A percentile compares a stretch with the other conserved stretches of the same genome.
These are phyloP conservation scores for Naganishia randhawae DNA, from an alignment of 768 basidiomycete genomes.

Conservation along the genomic window DNA sequence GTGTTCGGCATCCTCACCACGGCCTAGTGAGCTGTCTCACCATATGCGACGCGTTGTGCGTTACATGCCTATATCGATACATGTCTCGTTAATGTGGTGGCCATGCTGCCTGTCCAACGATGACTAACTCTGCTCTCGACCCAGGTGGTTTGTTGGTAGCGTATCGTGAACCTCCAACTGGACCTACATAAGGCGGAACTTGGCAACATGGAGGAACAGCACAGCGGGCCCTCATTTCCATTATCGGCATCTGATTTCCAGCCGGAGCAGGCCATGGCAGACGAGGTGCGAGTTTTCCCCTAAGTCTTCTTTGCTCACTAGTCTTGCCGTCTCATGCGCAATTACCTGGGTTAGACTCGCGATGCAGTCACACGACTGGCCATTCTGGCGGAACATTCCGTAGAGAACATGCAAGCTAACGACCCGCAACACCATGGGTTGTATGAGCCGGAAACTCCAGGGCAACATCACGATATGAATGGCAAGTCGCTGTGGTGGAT, in stretches of 20 bases:
- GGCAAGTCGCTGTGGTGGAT: background rate
- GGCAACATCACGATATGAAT: slow-evolving; percentile 23
- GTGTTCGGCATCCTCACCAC: background rate
- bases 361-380: slow-evolving; percentile 21
- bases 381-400: slow-evolving; percentile 26
- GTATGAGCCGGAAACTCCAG: slow-evolving; percentile 18
- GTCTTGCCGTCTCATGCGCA: background rate
- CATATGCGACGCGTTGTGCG: background rate
- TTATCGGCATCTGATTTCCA: slow-evolving; percentile 6
- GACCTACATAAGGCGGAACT: background rate
- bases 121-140: background rate
- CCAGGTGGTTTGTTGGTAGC: background rate
- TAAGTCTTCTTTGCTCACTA: background rate
- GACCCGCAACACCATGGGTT: slow-evolving; percentile 8
- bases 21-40: background rate
- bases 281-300: background rate
- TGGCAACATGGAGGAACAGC: slow-evolving; percentile 18
- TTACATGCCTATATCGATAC: background rate
- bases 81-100: no score
- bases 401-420: slow-evolving; percentile 14
- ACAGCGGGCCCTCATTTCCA: background rate
- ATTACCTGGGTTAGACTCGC: background rate
- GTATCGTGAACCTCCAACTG: background rate
- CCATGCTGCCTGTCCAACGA: no score
- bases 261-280: background rate